phyloP scores from a whole-genome alignment of 2,329 filamentous ascomycete species.

The Penicillium sp. region DNA sequence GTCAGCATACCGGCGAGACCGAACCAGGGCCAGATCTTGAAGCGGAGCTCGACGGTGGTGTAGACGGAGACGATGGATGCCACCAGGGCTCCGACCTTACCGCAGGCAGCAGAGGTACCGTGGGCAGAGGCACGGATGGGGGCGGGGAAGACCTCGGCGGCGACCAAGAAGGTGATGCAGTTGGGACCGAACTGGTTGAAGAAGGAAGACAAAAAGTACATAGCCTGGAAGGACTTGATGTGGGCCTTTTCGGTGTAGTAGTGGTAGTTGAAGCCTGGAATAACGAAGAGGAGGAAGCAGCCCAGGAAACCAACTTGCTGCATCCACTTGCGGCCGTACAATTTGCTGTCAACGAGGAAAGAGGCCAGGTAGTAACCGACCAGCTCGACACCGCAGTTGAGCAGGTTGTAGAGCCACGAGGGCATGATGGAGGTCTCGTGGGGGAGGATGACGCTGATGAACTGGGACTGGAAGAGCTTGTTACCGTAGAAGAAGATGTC shows the following conservation, averaged over 20 bases:
- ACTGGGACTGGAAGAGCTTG: conserved; percentile 92
- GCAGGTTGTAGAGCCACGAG: conserved; percentile 86
- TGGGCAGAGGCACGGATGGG: conserved; percentile 90
- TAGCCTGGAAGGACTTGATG: conserved; percentile 88
- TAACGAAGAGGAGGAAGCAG: conserved; percentile 88
- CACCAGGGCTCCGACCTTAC: conserved; percentile 82
- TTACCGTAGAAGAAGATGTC: conserved; percentile 99
- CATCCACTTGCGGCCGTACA: conserved; percentile 95
- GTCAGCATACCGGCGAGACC: conserved; percentile 81
- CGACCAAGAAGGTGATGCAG: conserved; percentile 91
- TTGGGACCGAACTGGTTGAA: conserved; percentile 99
- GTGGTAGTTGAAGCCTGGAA: conserved; percentile 82
- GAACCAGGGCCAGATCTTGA: conserved; percentile 93
- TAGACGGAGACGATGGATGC: conserved; percentile 93
- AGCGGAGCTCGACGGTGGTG: conserved; percentile 78
- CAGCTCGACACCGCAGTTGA: conserved; percentile 84
- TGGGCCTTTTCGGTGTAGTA: conserved; percentile 71
- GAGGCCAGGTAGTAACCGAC: conserved; percentile 86
- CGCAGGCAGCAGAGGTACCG: conserved; percentile 86
- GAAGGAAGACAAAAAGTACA: conserved; percentile 97
- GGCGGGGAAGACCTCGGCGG: conserved; percentile 93
- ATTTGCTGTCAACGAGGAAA: conserved; percentile 89
- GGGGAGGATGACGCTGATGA: conserved; percentile 76
- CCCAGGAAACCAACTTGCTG: conserved; percentile 90
- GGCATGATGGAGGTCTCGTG: conserved; percentile 70